These are phyloP conservation scores for Candida ovalis DNA, from an alignment of 805 yeast genomes.

Conservation along the genomic window DNA sequence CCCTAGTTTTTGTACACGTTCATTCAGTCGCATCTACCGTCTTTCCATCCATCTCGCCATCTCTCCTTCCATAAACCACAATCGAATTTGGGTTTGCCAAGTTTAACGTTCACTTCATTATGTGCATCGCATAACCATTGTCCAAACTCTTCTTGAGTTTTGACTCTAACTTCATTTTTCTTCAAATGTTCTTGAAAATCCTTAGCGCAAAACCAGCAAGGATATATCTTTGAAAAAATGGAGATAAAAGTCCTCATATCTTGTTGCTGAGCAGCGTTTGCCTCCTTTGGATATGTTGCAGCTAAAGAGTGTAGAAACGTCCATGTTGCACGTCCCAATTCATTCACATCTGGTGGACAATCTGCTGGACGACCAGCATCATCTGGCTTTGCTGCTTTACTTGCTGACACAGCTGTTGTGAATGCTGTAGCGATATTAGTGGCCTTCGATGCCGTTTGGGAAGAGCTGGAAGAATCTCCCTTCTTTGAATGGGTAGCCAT, in stretches of 20 bases:
- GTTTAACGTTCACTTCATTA: slow-evolving; percentile 81
- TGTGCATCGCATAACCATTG: slow-evolving; percentile 94
- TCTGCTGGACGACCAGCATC: slow-evolving; percentile 27
- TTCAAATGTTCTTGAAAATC: slow-evolving; percentile 68
- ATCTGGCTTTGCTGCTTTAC: not conserved
- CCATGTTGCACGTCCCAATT: slow-evolving; percentile 87
- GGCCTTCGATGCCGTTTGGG: slow-evolving; percentile 2
- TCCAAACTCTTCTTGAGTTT: slow-evolving; percentile 74
- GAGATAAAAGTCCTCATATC: slow-evolving; percentile 70
- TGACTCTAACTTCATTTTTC: slow-evolving; percentile 51
- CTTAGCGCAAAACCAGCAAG: slow-evolving; percentile 90
- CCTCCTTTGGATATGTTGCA: slow-evolving; percentile 77
- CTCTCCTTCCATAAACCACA: slow-evolving; percentile 88
- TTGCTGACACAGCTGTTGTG: slow-evolving; percentile 18
- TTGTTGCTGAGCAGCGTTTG: slow-evolving; percentile 55
- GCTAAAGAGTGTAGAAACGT: slow-evolving; percentile 86
- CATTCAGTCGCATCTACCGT: slow-evolving; percentile 43
- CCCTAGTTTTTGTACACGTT: not conserved
- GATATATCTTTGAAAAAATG: slow-evolving; percentile 77
- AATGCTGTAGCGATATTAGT: slow-evolving; percentile 15
- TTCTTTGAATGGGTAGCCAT: slow-evolving; percentile 41
- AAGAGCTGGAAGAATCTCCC: slow-evolving; percentile 7
- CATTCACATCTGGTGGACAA: slow-evolving; percentile 84
- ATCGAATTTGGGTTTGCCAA: slow-evolving; percentile 84
- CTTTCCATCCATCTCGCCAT: slow-evolving; percentile 95